These are phyloP conservation scores for Pleurozium schreberi DNA, from an alignment of 225 moss, liverwort and hornwort species.

Conservation along the genomic window DNA sequence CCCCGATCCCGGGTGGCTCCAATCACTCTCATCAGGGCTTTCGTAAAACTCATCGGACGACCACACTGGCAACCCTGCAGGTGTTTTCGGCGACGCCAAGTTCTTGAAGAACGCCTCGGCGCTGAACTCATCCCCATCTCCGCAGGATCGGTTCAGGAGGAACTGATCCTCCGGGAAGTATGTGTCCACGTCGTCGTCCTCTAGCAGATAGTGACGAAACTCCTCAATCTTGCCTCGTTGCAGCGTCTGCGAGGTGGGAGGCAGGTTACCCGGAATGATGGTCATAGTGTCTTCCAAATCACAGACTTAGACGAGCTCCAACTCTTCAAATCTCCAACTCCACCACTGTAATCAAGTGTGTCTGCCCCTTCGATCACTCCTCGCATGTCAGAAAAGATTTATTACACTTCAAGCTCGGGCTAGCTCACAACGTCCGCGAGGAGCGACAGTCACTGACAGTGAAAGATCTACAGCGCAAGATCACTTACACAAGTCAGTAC, in stretches of 20 bases:
- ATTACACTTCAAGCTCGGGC: neutral
- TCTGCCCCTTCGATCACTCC: neutral
- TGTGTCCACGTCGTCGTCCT: slow-evolving; percentile 4
- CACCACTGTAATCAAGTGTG: neutral
- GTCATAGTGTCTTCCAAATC: neutral
- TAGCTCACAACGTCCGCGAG: no score
- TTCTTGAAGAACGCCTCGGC: slow-evolving; percentile 6
- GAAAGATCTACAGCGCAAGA: neutral
- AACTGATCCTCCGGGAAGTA: neutral
- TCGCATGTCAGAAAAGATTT: neutral
- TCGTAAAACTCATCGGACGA: neutral
- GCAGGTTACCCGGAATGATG: neutral
- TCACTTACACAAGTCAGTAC: neutral
- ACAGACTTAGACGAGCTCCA: neutral
- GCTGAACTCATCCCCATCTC: neutral
- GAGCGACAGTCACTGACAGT: neutral
- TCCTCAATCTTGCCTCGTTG: slow-evolving; percentile 24
- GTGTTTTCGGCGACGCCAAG: neutral
- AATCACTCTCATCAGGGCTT: neutral
- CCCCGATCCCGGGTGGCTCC: neutral
- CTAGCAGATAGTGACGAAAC: slow-evolving; percentile 26
- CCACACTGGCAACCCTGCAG: neutral
- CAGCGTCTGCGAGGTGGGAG: neutral
- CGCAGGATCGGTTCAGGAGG: neutral
- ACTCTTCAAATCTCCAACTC: neutral